Conservation (phyloP, 352 stramenopile genomes). For the Globisporangium nodosum region DNA sequence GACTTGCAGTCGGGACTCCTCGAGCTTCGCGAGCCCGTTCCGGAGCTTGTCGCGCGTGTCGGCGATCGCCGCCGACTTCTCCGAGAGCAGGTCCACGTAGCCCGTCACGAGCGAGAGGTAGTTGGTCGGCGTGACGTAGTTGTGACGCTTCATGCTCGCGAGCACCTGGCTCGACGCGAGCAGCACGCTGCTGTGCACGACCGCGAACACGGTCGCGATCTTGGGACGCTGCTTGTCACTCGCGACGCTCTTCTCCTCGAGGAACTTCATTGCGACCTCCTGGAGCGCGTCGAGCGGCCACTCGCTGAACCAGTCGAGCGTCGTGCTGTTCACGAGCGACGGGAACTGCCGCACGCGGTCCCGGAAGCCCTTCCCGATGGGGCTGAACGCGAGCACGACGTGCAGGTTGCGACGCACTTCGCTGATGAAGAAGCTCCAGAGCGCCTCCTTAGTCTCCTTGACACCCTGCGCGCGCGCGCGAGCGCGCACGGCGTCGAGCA, state of each 20-base stretch:
- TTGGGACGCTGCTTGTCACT: slow-evolving; percentile 66
- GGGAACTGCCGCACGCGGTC: slow-evolving; percentile 88
- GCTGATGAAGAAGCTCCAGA: slow-evolving; percentile 93
- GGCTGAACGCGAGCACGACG: slow-evolving; percentile 90
- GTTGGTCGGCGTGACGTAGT: slow-evolving; percentile 93
- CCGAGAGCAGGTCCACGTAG: slow-evolving; percentile 78
- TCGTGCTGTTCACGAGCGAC: slow-evolving; percentile 93
- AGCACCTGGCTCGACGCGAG: slow-evolving; percentile 80
- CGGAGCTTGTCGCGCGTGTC: slow-evolving; percentile 80
- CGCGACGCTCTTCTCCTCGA: slow-evolving; percentile 84
- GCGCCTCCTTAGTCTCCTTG: slow-evolving; percentile 85
- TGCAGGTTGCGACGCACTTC: slow-evolving; percentile 89
- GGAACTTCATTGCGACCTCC: slow-evolving; percentile 91
- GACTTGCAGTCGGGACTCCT: slow-evolving; percentile 77
- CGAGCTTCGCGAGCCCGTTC: slow-evolving; percentile 77
- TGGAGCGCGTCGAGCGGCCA: slow-evolving; percentile 91
- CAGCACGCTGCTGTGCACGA: slow-evolving; percentile 87
- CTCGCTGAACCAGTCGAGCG: slow-evolving; percentile 92
- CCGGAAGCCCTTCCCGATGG: slow-evolving; percentile 86
- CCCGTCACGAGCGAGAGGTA: slow-evolving; percentile 91
- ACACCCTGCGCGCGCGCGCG: slow-evolving; percentile 62
- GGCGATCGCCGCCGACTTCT: slow-evolving; percentile 68
- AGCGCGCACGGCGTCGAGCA: slow-evolving; percentile 80
- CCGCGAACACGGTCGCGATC: slow-evolving; percentile 85
- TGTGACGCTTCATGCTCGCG: slow-evolving; percentile 88